phyloP scores from a whole-genome alignment of 495 filamentous ascomycete species.

The Xylaria acuta region DNA sequence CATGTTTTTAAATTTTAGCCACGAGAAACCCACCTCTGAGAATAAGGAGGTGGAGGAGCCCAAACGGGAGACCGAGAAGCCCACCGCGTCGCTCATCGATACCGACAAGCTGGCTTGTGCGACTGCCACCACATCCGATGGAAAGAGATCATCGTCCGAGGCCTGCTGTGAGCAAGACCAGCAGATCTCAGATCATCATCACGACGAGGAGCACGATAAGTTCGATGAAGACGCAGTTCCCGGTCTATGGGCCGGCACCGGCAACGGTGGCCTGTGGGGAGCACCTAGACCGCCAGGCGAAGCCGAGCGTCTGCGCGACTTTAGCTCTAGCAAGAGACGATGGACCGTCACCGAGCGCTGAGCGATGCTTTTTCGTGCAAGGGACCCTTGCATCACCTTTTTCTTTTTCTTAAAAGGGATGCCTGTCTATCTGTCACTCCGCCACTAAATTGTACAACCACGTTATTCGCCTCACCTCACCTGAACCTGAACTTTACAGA shows the following conservation, averaged over 20 bases:
- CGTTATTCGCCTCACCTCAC: neutral
- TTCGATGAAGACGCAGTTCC: conserved; percentile 33
- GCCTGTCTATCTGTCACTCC: neutral
- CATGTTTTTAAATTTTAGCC: conserved; percentile 54
- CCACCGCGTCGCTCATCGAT: neutral
- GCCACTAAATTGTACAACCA: neutral
- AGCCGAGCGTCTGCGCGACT: conserved; percentile 45
- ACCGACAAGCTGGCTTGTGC: neutral
- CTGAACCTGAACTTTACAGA: neutral
- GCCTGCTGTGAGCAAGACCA: neutral
- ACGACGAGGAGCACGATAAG: conserved; percentile 35
- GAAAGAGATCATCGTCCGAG: neutral
- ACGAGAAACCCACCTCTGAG: conserved; percentile 29
- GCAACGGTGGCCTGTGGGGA: conserved; percentile 48
- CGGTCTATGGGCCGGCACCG: conserved; percentile 32
- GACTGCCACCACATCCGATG: neutral
- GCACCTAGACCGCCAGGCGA: conserved; percentile 43
- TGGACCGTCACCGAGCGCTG: conserved; percentile 55
- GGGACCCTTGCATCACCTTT: neutral
- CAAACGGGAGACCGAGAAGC: neutral
- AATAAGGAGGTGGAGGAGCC: conserved; percentile 20
- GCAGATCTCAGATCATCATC: neutral
- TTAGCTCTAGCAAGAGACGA: conserved; percentile 48
- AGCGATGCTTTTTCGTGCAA: neutral
- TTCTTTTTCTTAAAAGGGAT: neutral